Conservation (phyloP, 179 eudicot genomes). For the Beta macrorhiza region DNA sequence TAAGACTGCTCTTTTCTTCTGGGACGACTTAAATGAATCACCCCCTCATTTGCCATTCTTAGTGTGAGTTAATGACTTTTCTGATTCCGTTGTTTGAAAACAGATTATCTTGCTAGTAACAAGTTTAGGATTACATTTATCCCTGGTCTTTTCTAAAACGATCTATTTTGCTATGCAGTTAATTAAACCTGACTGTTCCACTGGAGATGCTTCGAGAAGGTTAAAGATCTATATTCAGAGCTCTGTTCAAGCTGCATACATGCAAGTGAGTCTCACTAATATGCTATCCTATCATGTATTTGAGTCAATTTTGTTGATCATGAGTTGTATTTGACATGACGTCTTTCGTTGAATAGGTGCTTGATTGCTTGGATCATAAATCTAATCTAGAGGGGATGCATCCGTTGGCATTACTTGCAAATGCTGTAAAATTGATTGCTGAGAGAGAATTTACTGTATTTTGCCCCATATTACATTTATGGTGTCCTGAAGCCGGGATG, state of each 20-base stretch:
- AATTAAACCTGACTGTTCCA: slow-evolving; percentile 36
- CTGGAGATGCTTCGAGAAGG: slow-evolving; percentile 37
- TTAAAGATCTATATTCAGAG: slow-evolving; percentile 49
- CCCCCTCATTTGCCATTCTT: background rate
- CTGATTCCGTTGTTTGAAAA: background rate
- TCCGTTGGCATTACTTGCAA: slow-evolving; percentile 71
- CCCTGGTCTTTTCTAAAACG: background rate
- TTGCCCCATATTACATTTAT: slow-evolving; percentile 53
- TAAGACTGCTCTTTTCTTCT: background rate
- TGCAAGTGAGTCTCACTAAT: slow-evolving; percentile 48
- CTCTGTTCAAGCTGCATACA: slow-evolving; percentile 66
- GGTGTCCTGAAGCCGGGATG: slow-evolving; percentile 79
- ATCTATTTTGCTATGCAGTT: slow-evolving; percentile 40
- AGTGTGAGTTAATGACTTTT: background rate
- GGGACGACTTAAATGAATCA: background rate
- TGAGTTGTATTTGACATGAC: background rate
- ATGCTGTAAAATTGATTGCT: slow-evolving; percentile 53
- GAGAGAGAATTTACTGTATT: slow-evolving; percentile 55
- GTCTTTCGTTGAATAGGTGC: slow-evolving; percentile 38
- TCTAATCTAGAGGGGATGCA: slow-evolving; percentile 47
- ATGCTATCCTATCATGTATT: background rate
- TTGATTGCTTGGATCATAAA: slow-evolving; percentile 40
- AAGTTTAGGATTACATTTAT: background rate
- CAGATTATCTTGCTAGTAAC: background rate
- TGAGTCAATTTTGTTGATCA: slow-evolving; percentile 6